Percentiles rank a stretch among this genome's conserved stretches.
Conservation (phyloP, 148 eudicot species). For the Dianthus caryophyllus region DNA sequence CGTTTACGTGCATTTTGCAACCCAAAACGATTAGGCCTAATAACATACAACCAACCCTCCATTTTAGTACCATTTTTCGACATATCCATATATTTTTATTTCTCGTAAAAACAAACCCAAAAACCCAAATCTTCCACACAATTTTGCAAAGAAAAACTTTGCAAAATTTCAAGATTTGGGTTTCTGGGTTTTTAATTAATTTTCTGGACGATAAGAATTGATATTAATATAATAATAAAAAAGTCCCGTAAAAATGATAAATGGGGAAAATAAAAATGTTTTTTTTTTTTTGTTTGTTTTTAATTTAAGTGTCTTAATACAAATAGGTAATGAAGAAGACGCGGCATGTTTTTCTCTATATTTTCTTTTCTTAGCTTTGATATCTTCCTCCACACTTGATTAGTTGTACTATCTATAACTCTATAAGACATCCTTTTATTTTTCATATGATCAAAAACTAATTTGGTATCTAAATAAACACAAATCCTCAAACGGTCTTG, state of each 20-base stretch:
- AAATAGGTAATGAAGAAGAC: neutral
- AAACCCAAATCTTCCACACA: neutral
- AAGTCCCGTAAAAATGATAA: neutral
- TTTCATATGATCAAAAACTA: too few relatives aligned
- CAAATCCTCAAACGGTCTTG: too few relatives aligned
- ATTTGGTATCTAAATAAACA: too few relatives aligned
- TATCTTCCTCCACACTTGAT: too few relatives aligned
- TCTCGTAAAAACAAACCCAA: constrained; percentile 5
- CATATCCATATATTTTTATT: constrained; percentile 26
- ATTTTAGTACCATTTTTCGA: constrained; percentile 41
- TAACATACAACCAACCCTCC: constrained; percentile 65
- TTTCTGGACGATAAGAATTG: neutral
- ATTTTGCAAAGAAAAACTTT: constrained; percentile 10
- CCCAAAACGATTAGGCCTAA: constrained; percentile 58
- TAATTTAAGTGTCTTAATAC: too few relatives aligned
- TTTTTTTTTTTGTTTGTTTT: too few relatives aligned
- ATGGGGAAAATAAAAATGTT: neutral
- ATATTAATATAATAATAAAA: neutral
- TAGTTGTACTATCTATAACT: too few relatives aligned
- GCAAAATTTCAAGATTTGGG: constrained; percentile 9
- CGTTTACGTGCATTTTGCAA: constrained; percentile 52
- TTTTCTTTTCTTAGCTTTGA: neutral
- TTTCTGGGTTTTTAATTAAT: constrained; percentile 6
- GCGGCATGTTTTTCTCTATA: neutral
- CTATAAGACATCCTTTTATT: too few relatives aligned